Base-by-base conservation (phyloP, 805 yeast species). In the Wickerhamomyces silvicola region DNA sequence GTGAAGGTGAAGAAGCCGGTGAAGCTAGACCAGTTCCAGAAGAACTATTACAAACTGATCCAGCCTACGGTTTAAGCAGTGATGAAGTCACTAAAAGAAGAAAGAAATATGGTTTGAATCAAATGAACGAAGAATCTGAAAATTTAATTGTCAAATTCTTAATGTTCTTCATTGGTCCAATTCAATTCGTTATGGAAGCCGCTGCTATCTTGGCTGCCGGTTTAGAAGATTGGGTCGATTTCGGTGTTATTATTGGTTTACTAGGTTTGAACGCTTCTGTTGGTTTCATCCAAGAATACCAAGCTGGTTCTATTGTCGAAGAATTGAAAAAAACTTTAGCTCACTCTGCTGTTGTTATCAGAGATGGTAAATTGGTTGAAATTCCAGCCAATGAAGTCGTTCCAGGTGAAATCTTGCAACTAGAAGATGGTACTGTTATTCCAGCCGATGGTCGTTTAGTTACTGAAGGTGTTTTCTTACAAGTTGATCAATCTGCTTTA, bases 161-260 rank as follows among this genome's bases (percentile, higher is more conserved):
- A 54, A 73, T 75, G 81, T 85, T 84, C 75, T 85, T 85, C 64
- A 81, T 85, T 46, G 95, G 95, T 68, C 95, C 95, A 49, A 85
- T 85, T 62, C 95, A 86, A 70, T 85, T 86, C 78, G 95, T 85
- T 59, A 85, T 85, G 95, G 95, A 85, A 70, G 94, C 90, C 57
- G 95, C 95, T 56, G 95, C 95, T 52, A 75, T 85, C 46, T 70
- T 85, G 63, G 95, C 95, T 58, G 95, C 94, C 47, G 95, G 95
- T 79, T 73, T 85, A 54, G 85, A 85, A 70, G 96, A 88, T 71
- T 87, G 96, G 96, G 95, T 87, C 58, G 96, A 87, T 76, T 87
- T 87, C 72, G 96, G 97, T 78, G 97, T 87, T 62, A 87, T 87
- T 60, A 78, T 84, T 65, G 96, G 81, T 67, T 68, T 87, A 52